Conservation (phyloP, 768 basidiomycete genomes). For the Mycena venus region DNA sequence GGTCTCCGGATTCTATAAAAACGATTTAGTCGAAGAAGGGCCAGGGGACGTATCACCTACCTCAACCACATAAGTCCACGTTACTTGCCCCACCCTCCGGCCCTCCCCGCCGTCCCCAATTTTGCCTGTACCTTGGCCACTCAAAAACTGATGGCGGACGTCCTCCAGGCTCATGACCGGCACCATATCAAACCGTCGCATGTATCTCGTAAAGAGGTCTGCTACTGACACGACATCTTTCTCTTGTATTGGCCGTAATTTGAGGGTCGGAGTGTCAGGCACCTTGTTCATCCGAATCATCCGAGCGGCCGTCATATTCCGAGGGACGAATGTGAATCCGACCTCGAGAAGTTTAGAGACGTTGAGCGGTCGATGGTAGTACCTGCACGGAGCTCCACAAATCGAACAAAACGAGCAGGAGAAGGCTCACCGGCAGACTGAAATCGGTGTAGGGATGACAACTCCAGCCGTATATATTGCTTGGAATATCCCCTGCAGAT, state of each 20-base stretch:
- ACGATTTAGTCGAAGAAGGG: background rate
- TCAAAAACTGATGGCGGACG: constrained; percentile 87
- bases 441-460: constrained; percentile 93
- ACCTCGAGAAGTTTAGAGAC: constrained; percentile 93
- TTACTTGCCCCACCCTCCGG: constrained; percentile 84
- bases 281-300: constrained; percentile 86
- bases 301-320: constrained; percentile 91
- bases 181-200: constrained; percentile 88
- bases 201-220: constrained; percentile 80
- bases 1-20: constrained; percentile 80
- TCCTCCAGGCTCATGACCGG: constrained; percentile 85
- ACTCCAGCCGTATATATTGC: constrained; percentile 97
- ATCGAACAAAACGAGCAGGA: background rate
- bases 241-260: constrained; percentile 91
- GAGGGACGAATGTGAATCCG: constrained; percentile 89
- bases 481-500: constrained; percentile 93
- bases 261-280: constrained; percentile 66
- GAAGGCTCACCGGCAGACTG: constrained; percentile 79
- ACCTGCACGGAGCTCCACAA: constrained; percentile 60
- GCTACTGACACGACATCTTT: constrained; percentile 80
- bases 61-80: constrained; percentile 98
- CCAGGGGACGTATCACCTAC: constrained; percentile 52
- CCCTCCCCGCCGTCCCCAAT: constrained; percentile 62
- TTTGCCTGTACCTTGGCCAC: constrained; percentile 78
- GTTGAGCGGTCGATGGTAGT: constrained; percentile 93